Conservation (phyloP, 2,329 filamentous ascomycete genomes). For the Xylariaceae sp. region DNA sequence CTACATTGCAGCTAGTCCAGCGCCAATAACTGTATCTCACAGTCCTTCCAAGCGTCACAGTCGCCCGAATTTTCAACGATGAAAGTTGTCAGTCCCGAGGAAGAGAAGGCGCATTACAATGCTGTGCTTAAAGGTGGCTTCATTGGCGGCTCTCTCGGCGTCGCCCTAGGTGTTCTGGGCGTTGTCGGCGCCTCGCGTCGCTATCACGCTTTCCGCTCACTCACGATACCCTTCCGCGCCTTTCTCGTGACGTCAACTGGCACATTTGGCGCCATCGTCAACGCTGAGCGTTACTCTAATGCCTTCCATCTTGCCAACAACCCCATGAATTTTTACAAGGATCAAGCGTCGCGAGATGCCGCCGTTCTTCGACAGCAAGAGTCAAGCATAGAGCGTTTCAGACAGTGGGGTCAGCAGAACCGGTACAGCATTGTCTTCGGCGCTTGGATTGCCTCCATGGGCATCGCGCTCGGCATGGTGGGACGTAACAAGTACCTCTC, state of each 20-base stretch:
- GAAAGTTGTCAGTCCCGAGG: conserved; percentile 95
- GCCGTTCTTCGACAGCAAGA: conserved; percentile 55
- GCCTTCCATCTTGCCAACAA: conserved; percentile 67
- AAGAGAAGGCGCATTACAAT: conserved; percentile 81
- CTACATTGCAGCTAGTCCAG: no score
- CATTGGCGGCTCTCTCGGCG: conserved; percentile 66
- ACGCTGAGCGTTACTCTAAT: conserved; percentile 68
- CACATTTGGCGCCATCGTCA: conserved; percentile 85
- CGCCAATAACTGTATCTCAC: no score
- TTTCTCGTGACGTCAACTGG: conserved; percentile 81
- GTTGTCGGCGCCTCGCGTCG: conserved; percentile 65
- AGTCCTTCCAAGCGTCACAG: no score
- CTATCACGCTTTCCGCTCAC: conserved; percentile 71
- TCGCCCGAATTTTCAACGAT: conserved; percentile 45
- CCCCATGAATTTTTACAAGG: conserved; percentile 62
- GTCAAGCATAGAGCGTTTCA: conserved; percentile 54
- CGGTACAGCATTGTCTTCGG: conserved; percentile 81
- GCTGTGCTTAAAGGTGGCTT: conserved; percentile 75
- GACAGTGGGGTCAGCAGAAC: conserved; percentile 73
- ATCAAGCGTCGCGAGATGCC: conserved; percentile 54
- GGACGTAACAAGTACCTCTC: conserved; percentile 72
- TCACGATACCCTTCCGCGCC: conserved; percentile 84
- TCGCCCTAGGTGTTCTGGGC: conserved; percentile 62
- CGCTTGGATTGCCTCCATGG: conserved; percentile 80
- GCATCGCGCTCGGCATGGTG: conserved; percentile 68